Base-by-base conservation (phyloP, 2,329 filamentous ascomycete genomes). In the Penicillium paneum region DNA sequence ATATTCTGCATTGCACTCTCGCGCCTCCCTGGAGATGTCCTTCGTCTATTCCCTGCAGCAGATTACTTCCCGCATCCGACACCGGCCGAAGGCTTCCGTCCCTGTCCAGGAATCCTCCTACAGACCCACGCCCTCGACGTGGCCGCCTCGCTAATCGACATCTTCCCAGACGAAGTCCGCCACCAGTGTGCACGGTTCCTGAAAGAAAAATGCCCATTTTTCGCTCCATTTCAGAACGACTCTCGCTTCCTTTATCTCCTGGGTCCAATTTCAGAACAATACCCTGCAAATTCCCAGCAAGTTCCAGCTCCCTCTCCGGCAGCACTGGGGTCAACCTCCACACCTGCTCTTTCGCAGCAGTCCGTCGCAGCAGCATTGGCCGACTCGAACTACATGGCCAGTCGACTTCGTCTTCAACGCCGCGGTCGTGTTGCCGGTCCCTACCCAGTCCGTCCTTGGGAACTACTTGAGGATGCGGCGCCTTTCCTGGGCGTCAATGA, bases 71-170 rank as follows among this genome's bases (percentile, higher is more conserved):
- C 67, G 21, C 66, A 61, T 21, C 55, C 62, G 8, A 55, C 57
- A n/a, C 57, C 57, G 21, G 45, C 56, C 26, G 63, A 65, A 43
- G 58, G 62, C 11, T 61, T 62, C 43, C 63, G 63, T 11, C 65
- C 67, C 13, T 69, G 66, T 26, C 67, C 68, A 19, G 71, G 68
- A 8, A 69, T 70, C 6, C 60, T 69, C 34, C 61, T 75, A 13
- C 72, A 74, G 54, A 71, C 72, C 7, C 72, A 77, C 38, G 71
- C 75, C 12, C 64, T 78, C 13, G 77, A 79, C 54, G 74, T 78
- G 13, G 75, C 76, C 11, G 71, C 75, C 10, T 71, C 72, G 11
- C 65, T 79, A 4, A 68, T 76, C 29, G 77, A 79, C 52, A 68
- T 70, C 15, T 71, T 78, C 49, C 70, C 74, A 15, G 74, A 78